Conservation (phyloP, 2,329 filamentous ascomycete species). For the Paraconiothyrium brasiliense region DNA sequence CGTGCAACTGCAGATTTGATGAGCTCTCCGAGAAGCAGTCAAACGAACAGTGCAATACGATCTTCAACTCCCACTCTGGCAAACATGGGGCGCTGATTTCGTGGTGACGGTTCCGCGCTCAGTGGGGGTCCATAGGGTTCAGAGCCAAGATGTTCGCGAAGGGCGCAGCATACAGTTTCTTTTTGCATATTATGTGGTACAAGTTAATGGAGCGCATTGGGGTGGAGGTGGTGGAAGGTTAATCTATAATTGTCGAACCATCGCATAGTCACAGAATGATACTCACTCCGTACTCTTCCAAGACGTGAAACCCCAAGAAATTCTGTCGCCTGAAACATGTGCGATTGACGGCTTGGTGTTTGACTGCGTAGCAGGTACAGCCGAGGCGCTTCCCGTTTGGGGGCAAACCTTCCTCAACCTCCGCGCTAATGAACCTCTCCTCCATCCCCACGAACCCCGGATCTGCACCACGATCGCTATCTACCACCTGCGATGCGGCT, state of each 20-base stretch:
- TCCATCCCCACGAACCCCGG: background rate
- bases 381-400: constrained; percentile 3
- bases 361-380: constrained; percentile 1
- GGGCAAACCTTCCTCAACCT: background rate
- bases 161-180: background rate
- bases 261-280: background rate
- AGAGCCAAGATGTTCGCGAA: background rate
- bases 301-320: background rate
- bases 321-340: background rate
- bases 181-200: constrained; percentile 3
- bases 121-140: background rate
- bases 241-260: background rate
- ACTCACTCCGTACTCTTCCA: background rate
- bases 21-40: constrained; percentile 29
- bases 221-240: background rate
- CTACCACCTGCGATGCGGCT: background rate
- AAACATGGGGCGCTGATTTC: constrained; percentile 19
- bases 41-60: constrained; percentile 36
- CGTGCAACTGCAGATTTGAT: constrained; percentile 30
- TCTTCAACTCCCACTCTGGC: constrained; percentile 28
- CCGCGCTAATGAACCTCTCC: background rate
- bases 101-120: background rate
- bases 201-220: background rate
- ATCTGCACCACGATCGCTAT: background rate
- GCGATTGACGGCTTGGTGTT: background rate